These are phyloP conservation scores for Russula ochroleuca DNA, from an alignment of 768 basidiomycete species.

Conservation along the genomic window DNA sequence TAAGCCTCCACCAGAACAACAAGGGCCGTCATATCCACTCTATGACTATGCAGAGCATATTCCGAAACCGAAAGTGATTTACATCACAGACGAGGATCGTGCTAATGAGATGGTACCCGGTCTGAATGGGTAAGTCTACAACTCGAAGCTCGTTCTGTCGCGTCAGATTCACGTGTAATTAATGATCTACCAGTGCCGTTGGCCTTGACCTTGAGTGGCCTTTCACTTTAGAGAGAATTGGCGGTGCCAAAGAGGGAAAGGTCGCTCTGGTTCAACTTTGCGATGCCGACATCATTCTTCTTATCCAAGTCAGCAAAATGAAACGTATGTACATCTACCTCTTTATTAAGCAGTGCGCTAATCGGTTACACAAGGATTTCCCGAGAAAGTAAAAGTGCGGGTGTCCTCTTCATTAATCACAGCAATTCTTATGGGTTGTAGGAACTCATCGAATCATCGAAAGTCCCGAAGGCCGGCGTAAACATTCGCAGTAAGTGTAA, in stretches of 20 bases:
- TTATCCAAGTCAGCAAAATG: slow-evolving; percentile 49
- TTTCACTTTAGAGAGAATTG: slow-evolving; percentile 35
- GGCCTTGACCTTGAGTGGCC: slow-evolving; percentile 54
- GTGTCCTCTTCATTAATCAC: not conserved
- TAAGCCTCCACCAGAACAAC: not conserved
- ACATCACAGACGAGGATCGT: slow-evolving; percentile 40
- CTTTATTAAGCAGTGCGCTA: not conserved
- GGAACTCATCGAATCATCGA: slow-evolving; percentile 44
- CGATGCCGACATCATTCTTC: slow-evolving; percentile 41
- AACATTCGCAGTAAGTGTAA: slow-evolving; percentile 45
- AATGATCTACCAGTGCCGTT: slow-evolving; percentile 38
- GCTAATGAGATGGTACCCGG: slow-evolving; percentile 40
- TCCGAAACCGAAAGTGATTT: slow-evolving; percentile 37
- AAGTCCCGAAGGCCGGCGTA: slow-evolving; percentile 44
- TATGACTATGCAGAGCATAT: slow-evolving; percentile 41
- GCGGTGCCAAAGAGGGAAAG: slow-evolving; percentile 31
- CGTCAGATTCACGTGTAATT: not conserved
- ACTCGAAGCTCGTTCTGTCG: not conserved
- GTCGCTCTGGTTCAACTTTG: slow-evolving; percentile 47
- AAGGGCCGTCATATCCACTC: slow-evolving; percentile 27
- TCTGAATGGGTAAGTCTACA: slow-evolving; percentile 37
- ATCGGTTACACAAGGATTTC: slow-evolving; percentile 37
- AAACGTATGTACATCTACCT: slow-evolving; percentile 34
- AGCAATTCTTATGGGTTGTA: slow-evolving; percentile 25
- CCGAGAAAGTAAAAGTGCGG: slow-evolving; percentile 40